These are phyloP conservation scores for Tricholoma furcatifolium DNA, from an alignment of 768 basidiomycete species.

Conservation along the genomic window DNA sequence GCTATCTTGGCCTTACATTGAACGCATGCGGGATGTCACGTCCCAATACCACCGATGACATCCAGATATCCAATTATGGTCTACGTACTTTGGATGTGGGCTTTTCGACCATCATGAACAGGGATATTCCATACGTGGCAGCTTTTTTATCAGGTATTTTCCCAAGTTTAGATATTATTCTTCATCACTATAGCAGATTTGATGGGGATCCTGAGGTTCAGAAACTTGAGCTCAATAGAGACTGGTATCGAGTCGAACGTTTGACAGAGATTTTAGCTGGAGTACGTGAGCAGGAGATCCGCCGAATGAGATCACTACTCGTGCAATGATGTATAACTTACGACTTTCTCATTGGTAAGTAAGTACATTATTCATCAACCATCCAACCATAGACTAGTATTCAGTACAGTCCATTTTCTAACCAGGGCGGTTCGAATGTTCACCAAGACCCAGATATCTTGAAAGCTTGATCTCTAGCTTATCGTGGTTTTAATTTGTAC, in stretches of 20 bases:
- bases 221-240: background rate
- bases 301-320: background rate
- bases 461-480: no score
- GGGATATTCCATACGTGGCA: background rate
- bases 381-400: no score
- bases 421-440: no score
- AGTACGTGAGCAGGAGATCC: background rate
- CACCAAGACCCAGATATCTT: no score
- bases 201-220: no score
- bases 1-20: background rate
- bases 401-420: no score
- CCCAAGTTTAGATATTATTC: background rate
- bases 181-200: background rate
- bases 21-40: no score
- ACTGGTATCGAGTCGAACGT: background rate
- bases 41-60: no score
- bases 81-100: background rate
- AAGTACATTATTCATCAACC: no score
- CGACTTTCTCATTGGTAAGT: no score
- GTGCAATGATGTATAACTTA: no score
- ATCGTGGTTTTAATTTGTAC: no score
- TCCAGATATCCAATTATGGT: background rate
- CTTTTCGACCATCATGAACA: background rate
- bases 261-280: background rate
- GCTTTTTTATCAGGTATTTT: background rate